phyloP scores from a whole-genome alignment of 1,284 basidiomycete species.

The Apiotrichum montevideense region DNA sequence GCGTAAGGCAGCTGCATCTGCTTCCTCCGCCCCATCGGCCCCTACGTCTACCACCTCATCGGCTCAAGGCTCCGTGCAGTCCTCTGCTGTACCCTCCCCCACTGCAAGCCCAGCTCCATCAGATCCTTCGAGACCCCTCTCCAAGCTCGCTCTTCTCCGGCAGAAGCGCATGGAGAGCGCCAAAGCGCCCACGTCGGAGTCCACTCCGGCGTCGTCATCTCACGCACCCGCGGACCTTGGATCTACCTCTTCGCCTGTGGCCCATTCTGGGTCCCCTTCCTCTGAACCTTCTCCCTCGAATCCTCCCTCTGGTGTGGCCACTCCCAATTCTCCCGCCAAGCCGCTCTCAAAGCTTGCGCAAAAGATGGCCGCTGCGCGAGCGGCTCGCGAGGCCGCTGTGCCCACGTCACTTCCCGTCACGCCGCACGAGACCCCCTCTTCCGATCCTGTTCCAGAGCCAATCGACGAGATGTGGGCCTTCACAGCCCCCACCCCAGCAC shows the following conservation, averaged over 20 bases:
- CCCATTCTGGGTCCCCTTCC: background rate
- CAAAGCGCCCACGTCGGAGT: too few relatives aligned
- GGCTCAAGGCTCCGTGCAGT: slow-evolving; percentile 11
- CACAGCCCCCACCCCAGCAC: background rate
- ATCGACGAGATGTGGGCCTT: slow-evolving; percentile 8
- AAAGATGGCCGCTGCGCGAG: slow-evolving; percentile 48
- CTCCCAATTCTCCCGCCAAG: slow-evolving; percentile 24
- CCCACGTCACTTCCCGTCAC: background rate
- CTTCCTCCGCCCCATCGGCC: background rate
- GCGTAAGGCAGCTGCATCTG: slow-evolving; percentile 24
- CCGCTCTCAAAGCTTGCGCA: slow-evolving; percentile 54
- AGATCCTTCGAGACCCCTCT: slow-evolving; percentile 48
- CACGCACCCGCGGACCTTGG: too few relatives aligned
- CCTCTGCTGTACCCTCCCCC: background rate
- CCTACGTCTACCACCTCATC: slow-evolving; percentile 21
- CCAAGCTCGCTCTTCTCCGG: slow-evolving; percentile 64
- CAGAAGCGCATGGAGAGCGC: slow-evolving; percentile 48
- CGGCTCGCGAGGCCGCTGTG: slow-evolving; percentile 22
- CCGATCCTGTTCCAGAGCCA: slow-evolving; percentile 4
- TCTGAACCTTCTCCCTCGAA: slow-evolving; percentile 1
- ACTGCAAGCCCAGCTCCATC: background rate
- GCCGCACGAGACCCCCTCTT: background rate
- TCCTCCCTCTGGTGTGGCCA: too few relatives aligned
- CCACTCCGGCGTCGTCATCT: too few relatives aligned
- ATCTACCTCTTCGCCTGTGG: too few relatives aligned